Evolutionary conservation across 2,329 filamentous ascomycete species (phyloP).

Genomic region (Pseudonectria foliicola): DNA sequence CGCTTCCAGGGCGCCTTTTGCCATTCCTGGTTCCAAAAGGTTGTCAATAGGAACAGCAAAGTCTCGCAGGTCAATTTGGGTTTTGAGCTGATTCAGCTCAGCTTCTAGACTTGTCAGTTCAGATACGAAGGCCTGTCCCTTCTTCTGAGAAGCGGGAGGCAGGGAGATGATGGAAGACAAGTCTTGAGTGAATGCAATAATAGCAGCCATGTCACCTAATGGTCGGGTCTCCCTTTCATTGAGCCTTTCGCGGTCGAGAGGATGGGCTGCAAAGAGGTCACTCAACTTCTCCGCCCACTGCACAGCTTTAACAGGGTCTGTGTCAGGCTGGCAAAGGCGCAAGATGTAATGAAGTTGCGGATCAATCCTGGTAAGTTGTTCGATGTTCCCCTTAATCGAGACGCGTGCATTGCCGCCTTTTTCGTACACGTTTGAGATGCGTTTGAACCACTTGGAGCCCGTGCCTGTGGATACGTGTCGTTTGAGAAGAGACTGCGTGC

Average conservation of each 20-base stretch:
- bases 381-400: constrained; percentile 33
- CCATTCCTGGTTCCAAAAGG: constrained; percentile 33
- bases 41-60: constrained; percentile 36
- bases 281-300: constrained; percentile 35
- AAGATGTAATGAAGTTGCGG: constrained; percentile 38
- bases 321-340: constrained; percentile 35
- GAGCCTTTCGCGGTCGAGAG: constrained; percentile 27
- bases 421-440: constrained; percentile 28
- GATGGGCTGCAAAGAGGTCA: constrained; percentile 28
- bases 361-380: constrained; percentile 29
- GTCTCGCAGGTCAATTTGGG: constrained; percentile 31
- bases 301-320: constrained; percentile 26
- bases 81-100: constrained; percentile 33
- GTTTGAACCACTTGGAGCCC: constrained; percentile 36
- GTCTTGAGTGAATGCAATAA: constrained; percentile 33
- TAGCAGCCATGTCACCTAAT: constrained; percentile 30
- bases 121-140: constrained; percentile 30
- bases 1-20: constrained; percentile 25
- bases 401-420: constrained; percentile 29
- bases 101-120: constrained; percentile 25
- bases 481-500: constrained; percentile 32
- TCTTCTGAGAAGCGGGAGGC: constrained; percentile 33
- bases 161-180: constrained; percentile 26
- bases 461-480: constrained; percentile 30
- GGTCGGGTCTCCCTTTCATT: constrained; percentile 26